These are phyloP conservation scores for Pyrus pyrifolia DNA, from an alignment of 306 rosid genomes.

Conservation along the genomic window DNA sequence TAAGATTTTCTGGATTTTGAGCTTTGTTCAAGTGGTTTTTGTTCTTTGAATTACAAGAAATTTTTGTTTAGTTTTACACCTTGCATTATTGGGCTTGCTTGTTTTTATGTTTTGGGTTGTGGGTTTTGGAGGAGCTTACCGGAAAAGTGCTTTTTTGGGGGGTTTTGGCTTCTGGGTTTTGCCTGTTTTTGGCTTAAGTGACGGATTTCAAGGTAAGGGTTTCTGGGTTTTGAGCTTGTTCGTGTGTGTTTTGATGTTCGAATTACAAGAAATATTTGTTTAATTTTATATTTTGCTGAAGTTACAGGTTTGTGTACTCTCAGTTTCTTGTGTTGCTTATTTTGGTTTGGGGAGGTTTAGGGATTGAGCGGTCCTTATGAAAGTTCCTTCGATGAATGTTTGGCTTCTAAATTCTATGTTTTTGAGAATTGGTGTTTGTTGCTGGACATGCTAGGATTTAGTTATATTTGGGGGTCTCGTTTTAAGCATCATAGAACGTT, in stretches of 20 bases:
- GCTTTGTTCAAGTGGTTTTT: not conserved
- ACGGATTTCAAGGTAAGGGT: constrained; percentile 4
- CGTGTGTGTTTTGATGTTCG: constrained; percentile 7
- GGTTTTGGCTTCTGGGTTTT: constrained; percentile 1
- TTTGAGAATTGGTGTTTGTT: not conserved
- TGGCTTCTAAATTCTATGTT: constrained; percentile 7
- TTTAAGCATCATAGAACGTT: not conserved
- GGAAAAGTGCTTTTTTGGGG: not conserved
- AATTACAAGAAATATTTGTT: not conserved
- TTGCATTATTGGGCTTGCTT: constrained; percentile 15
- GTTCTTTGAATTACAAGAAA: not conserved
- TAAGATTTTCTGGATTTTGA: not conserved
- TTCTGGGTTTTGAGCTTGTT: not conserved
- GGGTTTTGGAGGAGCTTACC: not conserved
- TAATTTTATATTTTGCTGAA: not conserved
- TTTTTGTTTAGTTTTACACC: not conserved
- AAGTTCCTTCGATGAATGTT: constrained; percentile 8
- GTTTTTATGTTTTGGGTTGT: constrained; percentile 13
- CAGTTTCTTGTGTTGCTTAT: not conserved
- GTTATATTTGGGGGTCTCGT: not conserved
- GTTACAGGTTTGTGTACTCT: not conserved
- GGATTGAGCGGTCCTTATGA: not conserved
- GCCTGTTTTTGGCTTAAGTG: not conserved
- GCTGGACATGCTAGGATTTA: not conserved
- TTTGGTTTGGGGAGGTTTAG: not conserved